Evolutionary conservation across 345 rosid species (phyloP), one percentile per base, ranked within the genome.

Genomic region (Lepidium sativum): DNA sequence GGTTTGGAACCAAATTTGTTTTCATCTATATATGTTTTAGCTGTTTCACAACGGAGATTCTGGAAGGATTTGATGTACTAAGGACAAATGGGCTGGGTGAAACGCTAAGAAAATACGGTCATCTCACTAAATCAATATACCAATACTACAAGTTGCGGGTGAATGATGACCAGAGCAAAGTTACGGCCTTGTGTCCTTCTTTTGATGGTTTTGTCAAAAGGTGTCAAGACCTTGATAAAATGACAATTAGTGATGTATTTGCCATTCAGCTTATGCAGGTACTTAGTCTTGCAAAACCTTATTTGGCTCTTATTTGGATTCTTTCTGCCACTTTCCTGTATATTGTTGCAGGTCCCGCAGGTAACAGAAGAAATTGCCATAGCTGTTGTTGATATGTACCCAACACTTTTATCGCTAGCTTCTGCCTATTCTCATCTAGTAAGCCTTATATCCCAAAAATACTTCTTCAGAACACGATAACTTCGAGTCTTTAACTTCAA

Each of bases 201-300:
- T 87, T 68, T 42, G 75, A 79, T 62, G 80, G 82, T 62, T 92
- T 92, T 68, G 65, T 86, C 68, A 70, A 55, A 78, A 83, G 83
- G 70, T 89, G 92, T 75, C 79, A 83, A 74, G 97, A 89, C 25
- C 81, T 83, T 29, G 95, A 87, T 32, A 87, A 82, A 78, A 71
- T 87, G 84, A 89, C 96, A 27, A 84, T 87, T 50, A 76, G 95
- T 54, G 98, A 89, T 67, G 97, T 89, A 37, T 92, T 92, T 79
- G 85, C 94, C 39, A 79, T 77, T 69, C 96, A 89, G 80, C 94
- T 92, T 64, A 89, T 92, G 98, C 96, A 89, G 97, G 98, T 92
- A 81, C 39, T 20, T 20, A 29, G 6, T 63, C 56, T 48, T 7
- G 7, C 31, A 63, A 49, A 38, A 56, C 32, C 54, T 44, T 25